phyloP scores from a whole-genome alignment of 1,139 yeast species.

The Meyerozyma athensensis region DNA sequence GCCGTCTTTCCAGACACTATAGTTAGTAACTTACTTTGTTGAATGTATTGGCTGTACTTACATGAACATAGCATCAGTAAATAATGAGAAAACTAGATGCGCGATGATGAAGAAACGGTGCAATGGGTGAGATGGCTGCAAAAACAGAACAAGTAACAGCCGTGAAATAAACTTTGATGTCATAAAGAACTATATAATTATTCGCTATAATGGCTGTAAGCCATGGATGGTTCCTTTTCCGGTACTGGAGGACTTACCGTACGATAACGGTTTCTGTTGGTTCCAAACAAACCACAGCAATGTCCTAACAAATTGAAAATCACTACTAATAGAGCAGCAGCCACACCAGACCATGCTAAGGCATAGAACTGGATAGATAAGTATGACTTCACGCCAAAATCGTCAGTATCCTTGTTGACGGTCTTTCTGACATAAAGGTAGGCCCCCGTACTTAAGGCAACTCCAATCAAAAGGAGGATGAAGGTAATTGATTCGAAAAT shows the following conservation, averaged over 20 bases:
- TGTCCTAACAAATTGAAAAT: slow-evolving; percentile 38
- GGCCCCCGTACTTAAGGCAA: slow-evolving; percentile 33
- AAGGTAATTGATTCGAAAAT: slow-evolving; percentile 30
- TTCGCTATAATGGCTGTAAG: neutral
- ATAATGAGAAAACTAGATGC: neutral
- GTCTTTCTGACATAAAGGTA: slow-evolving; percentile 26
- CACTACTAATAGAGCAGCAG: slow-evolving; percentile 31
- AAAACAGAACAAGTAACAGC: too few species aligned
- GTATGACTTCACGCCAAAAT: slow-evolving; percentile 33
- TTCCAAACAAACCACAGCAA: slow-evolving; percentile 39
- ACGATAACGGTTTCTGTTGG: slow-evolving; percentile 30
- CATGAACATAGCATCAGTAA: slow-evolving; percentile 3
- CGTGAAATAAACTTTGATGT: too few species aligned
- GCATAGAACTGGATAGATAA: slow-evolving; percentile 42
- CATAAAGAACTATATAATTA: neutral
- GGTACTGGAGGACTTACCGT: slow-evolving; percentile 14
- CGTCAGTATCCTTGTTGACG: slow-evolving; percentile 26
- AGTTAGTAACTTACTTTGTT: too few species aligned
- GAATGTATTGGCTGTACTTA: neutral
- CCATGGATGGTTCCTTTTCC: slow-evolving; percentile 4
- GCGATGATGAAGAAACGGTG: neutral
- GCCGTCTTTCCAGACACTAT: slow-evolving; percentile 65
- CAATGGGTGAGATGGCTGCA: neutral
- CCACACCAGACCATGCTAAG: slow-evolving; percentile 35
- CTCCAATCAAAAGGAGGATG: slow-evolving; percentile 27